Base-by-base conservation (phyloP, 306 rosid genomes). In the Prunus padus region DNA sequence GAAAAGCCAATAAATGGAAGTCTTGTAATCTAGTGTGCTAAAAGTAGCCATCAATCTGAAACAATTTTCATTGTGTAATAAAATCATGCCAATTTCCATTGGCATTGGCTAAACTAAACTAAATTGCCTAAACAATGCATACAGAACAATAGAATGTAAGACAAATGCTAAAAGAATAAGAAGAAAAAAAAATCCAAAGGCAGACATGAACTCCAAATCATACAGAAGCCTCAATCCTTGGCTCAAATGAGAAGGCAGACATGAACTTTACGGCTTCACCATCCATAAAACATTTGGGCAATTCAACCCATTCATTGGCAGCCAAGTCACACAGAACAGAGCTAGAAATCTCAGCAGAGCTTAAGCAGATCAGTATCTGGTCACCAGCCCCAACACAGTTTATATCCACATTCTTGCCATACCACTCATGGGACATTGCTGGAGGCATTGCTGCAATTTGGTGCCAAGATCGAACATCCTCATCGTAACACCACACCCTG, bases 211-310 rank as follows among this genome's bases (percentile, higher is more conserved):
- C 22, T 62, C 46, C 30, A 56, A n/a, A 80, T 88, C 87, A 91
- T 5, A 90, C 84, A 70, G 81, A 78, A 75, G 92, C 97, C 84
- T 95, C 98, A 56, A 95, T 92, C 83, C 98, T 85, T 2, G 98
- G 98, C 88, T 95, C 91, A 61, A 95, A 89, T 20, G 97, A 85
- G 79, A 92, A 88, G 22, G 97, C 95, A 76, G 97, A 92, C 97
- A 90, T 86, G 78, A 95, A 95, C 81, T 92, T 93, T 12, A 86
- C 59, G 72, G 87, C 86, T 82, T 85, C 86, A 46, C 98, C 97
- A 71, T 87, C 82, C 11, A 87, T 70, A 80, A 76, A 80, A 77
- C 97, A 92, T 20, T 83, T 88, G 11, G 93, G 93, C 82, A 95
- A 85, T 76, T 88, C 93, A 56, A 71, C 63, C 98, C 98, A 95